Base-by-base conservation (phyloP, 345 rosid genomes). In the Moringa oleifera region DNA sequence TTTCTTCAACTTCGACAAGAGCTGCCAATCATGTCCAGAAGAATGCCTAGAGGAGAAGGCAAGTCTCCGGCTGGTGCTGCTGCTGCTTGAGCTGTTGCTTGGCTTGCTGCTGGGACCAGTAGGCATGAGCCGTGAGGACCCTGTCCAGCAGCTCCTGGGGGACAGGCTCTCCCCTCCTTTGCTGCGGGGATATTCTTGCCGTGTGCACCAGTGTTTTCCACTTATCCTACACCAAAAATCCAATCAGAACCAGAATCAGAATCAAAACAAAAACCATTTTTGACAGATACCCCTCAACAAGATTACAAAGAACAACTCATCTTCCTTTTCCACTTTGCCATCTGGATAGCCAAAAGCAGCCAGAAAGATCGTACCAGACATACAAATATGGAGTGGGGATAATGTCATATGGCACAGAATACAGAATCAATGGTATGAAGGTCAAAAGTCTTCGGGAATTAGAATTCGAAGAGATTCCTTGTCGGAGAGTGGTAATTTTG, bases 121-220 rank as follows among this genome's bases (percentile, higher is more conserved):
- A 83, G n/a, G 97, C 95, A 45, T 90, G 99, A 8, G 96, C 96
- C 0, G 76, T 78, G 16, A 90, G 77, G 54, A 94, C 99, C 71
- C 99, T 68, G 76, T 94, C 97, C 66, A 94, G 57, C 52, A 94
- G 96, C 73, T 94, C 96, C 63, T 94, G 96, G 0, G 99, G 97
- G 6, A 94, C 99, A 18, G 97, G 95, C 85, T 88, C 96, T 58
- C 97, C 99, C 77, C 99, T 84, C 80, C 99, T 85, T 74, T 94
- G 99, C 66, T 88, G 97, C 0, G 97, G 99, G 51, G 96, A 85
- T 81, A 94, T 94, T 78, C 89, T 86, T 49, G 99, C 97, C 28
- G 97, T 94, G 78, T 90, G 99, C 62, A 94, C 95, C 58, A 94
- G 79, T 18, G 97, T 90, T 75, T 94, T 94, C 99, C 99, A 93